Conservation (phyloP, 2,329 filamentous ascomycete genomes). For the Cercospora canescens region DNA sequence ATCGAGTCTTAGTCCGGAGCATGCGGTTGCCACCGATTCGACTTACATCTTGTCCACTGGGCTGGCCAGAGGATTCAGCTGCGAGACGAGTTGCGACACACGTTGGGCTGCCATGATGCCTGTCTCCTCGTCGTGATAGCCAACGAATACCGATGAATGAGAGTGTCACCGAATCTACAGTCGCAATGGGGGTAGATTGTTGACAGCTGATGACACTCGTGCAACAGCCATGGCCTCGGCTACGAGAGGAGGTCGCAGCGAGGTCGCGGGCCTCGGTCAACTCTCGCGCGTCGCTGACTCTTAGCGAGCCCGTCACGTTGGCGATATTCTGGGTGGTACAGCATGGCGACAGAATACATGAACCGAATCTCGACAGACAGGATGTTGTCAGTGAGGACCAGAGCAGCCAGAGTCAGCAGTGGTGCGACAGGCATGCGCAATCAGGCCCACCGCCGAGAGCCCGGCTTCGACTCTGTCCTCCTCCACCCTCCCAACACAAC, state of each 20-base stretch:
- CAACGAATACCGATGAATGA: not conserved
- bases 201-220: not conserved
- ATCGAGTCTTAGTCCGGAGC: not conserved
- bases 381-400: not conserved
- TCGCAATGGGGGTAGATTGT: not conserved
- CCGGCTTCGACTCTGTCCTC: not conserved
- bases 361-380: not conserved
- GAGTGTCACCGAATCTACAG: not conserved
- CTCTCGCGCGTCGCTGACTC: not conserved
- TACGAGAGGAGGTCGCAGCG: not conserved
- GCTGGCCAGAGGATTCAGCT: constrained; percentile 20
- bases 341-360: not conserved
- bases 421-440: not conserved
- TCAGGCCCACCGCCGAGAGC: not conserved
- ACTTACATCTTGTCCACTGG: constrained; percentile 24
- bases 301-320: not conserved
- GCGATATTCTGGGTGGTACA: not conserved
- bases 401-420: not conserved
- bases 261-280: not conserved
- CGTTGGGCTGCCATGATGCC: constrained; percentile 10
- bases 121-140: not conserved
- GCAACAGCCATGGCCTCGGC: not conserved
- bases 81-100: constrained; percentile 20
- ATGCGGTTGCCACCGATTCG: not conserved
- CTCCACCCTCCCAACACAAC: too few relatives aligned